These are phyloP conservation scores for Ogataea ramenticola DNA, from an alignment of 805 yeast genomes.

Conservation along the genomic window DNA sequence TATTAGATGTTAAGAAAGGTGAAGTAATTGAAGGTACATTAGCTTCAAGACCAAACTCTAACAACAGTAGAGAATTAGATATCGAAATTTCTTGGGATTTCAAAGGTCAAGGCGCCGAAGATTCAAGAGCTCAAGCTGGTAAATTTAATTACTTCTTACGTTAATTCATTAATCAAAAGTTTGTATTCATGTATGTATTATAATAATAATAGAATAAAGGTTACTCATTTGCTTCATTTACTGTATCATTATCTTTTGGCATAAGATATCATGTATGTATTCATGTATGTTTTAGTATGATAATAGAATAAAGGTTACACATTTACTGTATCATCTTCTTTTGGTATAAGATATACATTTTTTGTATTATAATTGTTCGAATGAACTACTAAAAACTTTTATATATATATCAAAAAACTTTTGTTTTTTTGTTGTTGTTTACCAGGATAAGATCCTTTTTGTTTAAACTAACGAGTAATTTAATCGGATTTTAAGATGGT, in stretches of 20 bases:
- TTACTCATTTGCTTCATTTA: too few relatives aligned
- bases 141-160: slow-evolving; percentile 67
- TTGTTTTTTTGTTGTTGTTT: too few relatives aligned
- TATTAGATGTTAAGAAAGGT: slow-evolving; percentile 66
- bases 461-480: background rate
- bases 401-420: too few relatives aligned
- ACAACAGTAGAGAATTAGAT: slow-evolving; percentile 87
- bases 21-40: slow-evolving; percentile 69
- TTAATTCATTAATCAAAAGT: slow-evolving; percentile 23
- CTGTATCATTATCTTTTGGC: too few relatives aligned
- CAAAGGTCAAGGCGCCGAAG: slow-evolving; percentile 29
- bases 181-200: background rate
- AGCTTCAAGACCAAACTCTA: slow-evolving; percentile 66
- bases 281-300: background rate
- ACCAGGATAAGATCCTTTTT: too few relatives aligned
- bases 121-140: slow-evolving; percentile 48
- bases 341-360: too few relatives aligned
- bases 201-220: too few relatives aligned
- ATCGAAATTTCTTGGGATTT: slow-evolving; percentile 60
- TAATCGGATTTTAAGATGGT: slow-evolving; percentile 60
- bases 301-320: too few relatives aligned
- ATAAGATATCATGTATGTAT: too few relatives aligned
- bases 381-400: too few relatives aligned
- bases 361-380: too few relatives aligned
- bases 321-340: too few relatives aligned